Evolutionary conservation across 164 flowering plant genomes (phyloP), one percentile per base, ranked within the genome.

Genomic region (Stephania cephalantha): DNA sequence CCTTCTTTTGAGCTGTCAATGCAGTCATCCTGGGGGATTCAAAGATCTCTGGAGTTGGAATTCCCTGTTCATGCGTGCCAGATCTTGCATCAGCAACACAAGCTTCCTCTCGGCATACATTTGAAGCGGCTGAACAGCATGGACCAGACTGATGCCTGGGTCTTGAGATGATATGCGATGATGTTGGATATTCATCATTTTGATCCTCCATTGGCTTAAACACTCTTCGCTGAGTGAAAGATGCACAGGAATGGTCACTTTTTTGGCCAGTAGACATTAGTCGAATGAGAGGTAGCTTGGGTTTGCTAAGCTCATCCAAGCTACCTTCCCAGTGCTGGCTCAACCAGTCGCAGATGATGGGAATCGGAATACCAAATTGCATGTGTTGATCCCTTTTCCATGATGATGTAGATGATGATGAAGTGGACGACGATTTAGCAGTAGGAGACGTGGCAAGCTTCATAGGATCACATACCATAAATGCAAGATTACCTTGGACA

Each of bases 401-500:
- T 8, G 97, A 91, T 17, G 96, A 87, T 5, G 95, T 75, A 17
- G 98, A 87, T 6, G 97, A 86, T 5, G 97, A 83, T 1, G 94
- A 86, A 22, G 88, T 88, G 18, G 99, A 86, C 69, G 96, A 83
- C 12, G 98, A 91, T 71, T 87, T 90, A 18, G 90, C 81, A 46
- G 88, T 84, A 46, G 98, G 98, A 61, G 99, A 93, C 68, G 98
- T 85, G n/a, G 99, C 98, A 20, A 95, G 90, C 76, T 95, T 95
- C 98, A 93, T 95, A 25, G 98, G 99, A 80, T 95, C 98, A 80
- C 99, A 95, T 22, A 95, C 87, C 98, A 95, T 92, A 81, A 95
- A 95, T 10, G 99, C 94, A n/a, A 95, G 94, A 85, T 95, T 95
- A 5, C 98, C 98, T 66, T 90, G 97, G 11, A 75, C 85, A 85